These are phyloP conservation scores for Mycena metata DNA, from an alignment of 768 basidiomycete genomes.

Conservation along the genomic window DNA sequence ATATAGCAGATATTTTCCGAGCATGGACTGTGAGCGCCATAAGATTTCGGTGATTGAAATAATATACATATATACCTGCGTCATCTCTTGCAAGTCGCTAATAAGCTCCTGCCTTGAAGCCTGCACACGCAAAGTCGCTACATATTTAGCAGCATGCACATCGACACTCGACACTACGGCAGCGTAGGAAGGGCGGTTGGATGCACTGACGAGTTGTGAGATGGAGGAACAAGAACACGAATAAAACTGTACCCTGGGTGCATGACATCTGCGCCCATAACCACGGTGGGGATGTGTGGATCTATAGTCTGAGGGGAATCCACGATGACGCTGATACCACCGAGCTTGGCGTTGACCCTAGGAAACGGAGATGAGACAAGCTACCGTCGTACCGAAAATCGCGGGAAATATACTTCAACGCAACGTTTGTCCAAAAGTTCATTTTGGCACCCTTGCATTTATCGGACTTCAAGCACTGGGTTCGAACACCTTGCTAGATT, in stretches of 20 bases:
- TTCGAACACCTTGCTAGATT: conserved; percentile 75
- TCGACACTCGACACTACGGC: conserved; percentile 81
- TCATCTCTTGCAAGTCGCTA: conserved; percentile 51
- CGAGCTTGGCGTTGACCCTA: conserved; percentile 89
- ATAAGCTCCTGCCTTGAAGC: conserved; percentile 14
- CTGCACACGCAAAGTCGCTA: conserved; percentile 48
- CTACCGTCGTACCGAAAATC: background rate
- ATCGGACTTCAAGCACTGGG: conserved; percentile 78
- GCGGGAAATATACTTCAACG: conserved; percentile 71
- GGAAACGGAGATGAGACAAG: no score
- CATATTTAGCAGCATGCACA: conserved; percentile 79
- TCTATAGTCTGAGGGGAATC: conserved; percentile 77
- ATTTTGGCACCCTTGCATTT: conserved; percentile 76
- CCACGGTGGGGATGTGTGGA: conserved; percentile 78
- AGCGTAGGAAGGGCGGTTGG: conserved; percentile 58
- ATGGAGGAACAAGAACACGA: conserved; percentile 47
- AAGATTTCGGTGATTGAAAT: no score
- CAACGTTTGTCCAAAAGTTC: conserved; percentile 87
- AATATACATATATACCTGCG: conserved; percentile 41
- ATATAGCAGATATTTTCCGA: conserved; percentile 48
- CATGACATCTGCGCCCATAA: conserved; percentile 71
- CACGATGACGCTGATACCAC: conserved; percentile 85
- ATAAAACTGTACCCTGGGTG: conserved; percentile 33
- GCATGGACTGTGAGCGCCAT: no score
- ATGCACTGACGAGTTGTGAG: conserved; percentile 77